These are phyloP conservation scores for Capsicum pubescens DNA, from an alignment of 257 asterid genomes.

Conservation along the genomic window DNA sequence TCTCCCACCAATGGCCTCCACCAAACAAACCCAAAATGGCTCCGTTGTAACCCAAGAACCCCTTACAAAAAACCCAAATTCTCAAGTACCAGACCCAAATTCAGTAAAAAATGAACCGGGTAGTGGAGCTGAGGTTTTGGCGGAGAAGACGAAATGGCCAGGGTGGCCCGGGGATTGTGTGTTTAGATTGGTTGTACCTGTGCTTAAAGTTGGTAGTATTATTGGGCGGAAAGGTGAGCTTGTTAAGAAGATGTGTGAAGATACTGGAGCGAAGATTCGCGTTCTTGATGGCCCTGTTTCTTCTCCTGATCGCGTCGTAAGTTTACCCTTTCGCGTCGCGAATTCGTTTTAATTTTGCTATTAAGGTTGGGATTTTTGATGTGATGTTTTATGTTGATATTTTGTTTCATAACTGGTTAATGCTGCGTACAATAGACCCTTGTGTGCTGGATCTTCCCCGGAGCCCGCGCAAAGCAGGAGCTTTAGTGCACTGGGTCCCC, in stretches of 20 bases:
- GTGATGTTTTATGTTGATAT: too few species aligned
- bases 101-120: background rate
- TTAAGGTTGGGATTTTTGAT: too few species aligned
- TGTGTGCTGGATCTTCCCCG: too few species aligned
- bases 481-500: too few species aligned
- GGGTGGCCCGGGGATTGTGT: constrained; percentile 93
- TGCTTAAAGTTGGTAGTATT: constrained; percentile 80
- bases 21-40: constrained; percentile 34
- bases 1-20: constrained; percentile 34
- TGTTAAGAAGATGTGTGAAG: constrained; percentile 86
- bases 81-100: background rate
- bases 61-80: background rate
- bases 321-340: background rate
- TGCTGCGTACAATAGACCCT: too few species aligned
- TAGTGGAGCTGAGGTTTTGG: constrained; percentile 17
- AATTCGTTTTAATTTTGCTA: too few species aligned
- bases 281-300: constrained; percentile 76
- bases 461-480: too few species aligned
- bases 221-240: constrained; percentile 93
- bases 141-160: constrained; percentile 63
- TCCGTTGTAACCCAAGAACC: constrained; percentile 19
- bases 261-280: constrained; percentile 78
- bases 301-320: constrained; percentile 85
- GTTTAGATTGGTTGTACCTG: constrained; percentile 73
- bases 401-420: background rate